phyloP scores from a whole-genome alignment of 1,139 yeast species.

The Geotrichum restrictum region DNA sequence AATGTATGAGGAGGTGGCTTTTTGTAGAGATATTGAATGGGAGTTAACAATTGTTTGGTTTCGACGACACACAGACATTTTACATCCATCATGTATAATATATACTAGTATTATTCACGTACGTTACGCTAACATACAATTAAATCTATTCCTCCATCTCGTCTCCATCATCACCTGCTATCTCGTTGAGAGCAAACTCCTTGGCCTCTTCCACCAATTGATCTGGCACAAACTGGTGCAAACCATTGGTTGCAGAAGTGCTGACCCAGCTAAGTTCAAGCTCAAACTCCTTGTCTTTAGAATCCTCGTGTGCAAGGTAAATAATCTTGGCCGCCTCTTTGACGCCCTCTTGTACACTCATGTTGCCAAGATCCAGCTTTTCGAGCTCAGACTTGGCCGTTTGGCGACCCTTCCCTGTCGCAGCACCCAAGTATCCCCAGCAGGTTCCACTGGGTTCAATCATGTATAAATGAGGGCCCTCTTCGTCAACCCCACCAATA shows the following conservation, averaged over 20 bases:
- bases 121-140: no score
- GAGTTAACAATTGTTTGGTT: no score
- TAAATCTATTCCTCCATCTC: constrained; percentile 42
- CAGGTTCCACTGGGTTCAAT: constrained; percentile 94
- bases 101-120: no score
- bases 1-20: no score
- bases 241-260: constrained; percentile 68
- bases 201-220: constrained; percentile 78
- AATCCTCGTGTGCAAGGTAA: constrained; percentile 92
- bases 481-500: constrained; percentile 85
- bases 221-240: constrained; percentile 73
- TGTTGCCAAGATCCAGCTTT: constrained; percentile 68
- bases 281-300: constrained; percentile 95
- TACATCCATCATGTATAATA: no score
- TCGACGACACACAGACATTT: no score
- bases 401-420: constrained; percentile 97
- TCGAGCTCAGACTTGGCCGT: constrained; percentile 94
- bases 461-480: constrained; percentile 89
- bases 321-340: constrained; percentile 92
- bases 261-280: constrained; percentile 90
- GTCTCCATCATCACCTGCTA: constrained; percentile 60
- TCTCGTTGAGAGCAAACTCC: constrained; percentile 73
- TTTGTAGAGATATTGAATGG: no score
- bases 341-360: constrained; percentile 76
- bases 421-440: constrained; percentile 98